These are phyloP conservation scores for Taphrina flavorubra DNA, from an alignment of 1,139 yeast species.

Conservation along the genomic window DNA sequence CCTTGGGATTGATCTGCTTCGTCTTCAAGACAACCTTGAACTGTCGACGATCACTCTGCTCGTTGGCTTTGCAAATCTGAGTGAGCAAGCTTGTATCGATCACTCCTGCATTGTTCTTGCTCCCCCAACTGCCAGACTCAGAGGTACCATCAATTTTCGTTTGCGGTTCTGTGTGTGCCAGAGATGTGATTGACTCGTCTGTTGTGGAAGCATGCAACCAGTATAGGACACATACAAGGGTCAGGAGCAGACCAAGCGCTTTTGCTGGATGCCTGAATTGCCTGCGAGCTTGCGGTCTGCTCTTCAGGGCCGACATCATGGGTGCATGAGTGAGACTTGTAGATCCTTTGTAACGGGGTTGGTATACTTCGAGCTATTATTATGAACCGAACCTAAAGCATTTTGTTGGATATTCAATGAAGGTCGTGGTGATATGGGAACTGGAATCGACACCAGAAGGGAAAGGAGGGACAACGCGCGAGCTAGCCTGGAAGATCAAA, in stretches of 20 bases:
- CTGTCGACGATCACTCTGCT: too few relatives aligned
- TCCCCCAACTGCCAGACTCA: too few relatives aligned
- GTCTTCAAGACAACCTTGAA: conserved; percentile 6
- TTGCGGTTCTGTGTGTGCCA: too few relatives aligned
- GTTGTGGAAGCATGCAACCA: not conserved
- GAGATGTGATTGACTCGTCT: not conserved
- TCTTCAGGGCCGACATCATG: not conserved
- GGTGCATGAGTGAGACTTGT: not conserved
- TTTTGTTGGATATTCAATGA: too few relatives aligned
- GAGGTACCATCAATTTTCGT: too few relatives aligned
- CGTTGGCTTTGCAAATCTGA: not conserved
- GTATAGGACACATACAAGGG: not conserved
- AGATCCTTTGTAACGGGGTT: too few relatives aligned
- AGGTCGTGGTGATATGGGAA: too few relatives aligned
- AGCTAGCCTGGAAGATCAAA: not conserved
- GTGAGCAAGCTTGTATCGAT: not conserved
- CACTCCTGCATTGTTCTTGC: too few relatives aligned
- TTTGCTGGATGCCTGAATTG: conserved; percentile 1
- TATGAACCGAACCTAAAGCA: too few relatives aligned
- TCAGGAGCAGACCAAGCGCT: not conserved
- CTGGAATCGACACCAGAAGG: not conserved
- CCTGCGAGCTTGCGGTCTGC: not conserved
- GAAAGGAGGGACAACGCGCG: not conserved
- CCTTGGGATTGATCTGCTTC: not conserved
- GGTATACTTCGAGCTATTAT: too few relatives aligned